Evolutionary conservation across 768 basidiomycete genomes (phyloP), one percentile per base, ranked within the genome.

Genomic region (Lentinula boryana): DNA sequence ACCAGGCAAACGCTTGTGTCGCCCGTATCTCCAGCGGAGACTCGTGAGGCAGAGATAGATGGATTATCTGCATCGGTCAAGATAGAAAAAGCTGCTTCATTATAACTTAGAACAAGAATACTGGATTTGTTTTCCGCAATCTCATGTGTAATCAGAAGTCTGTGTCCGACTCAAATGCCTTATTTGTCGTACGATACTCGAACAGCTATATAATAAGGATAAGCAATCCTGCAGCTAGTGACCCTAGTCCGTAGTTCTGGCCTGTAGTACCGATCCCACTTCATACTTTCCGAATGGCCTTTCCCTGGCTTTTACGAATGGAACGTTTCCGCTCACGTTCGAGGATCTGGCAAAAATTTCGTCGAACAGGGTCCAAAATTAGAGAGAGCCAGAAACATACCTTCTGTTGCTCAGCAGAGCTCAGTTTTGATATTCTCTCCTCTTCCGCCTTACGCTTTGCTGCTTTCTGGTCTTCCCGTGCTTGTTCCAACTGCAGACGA

Each of bases 391-490:
- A n/a, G 16, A 16, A 18, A 36, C 69, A 52, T 56, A 86, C 89
- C 84, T 93, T 94, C 77, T 87, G 85, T 76, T 93, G 92, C 66
- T 93, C 91, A 18, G 85, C 80, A 33, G 91, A 80, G 67, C 87
- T 88, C 59, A 94, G 80, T 68, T 84, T 86, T 36, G 88, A 77
- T 44, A 92, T 71, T 64, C 83, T 79, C 62, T 91, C 92, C 64
- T 92, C 81, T 70, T 91, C 89, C 2, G 83, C 84, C 69, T 79
- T 84, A 63, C 84, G 84, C 73, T 90, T 92, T 36, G 85, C 88
- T 5, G 84, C 82, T 58, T 84, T 83, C 72, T 85, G 89, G 58
- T 84, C 84, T 63, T 91, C 88, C 58, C 78, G 82, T 12, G 78
- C 80, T 75, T 87, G 74, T 31, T 67, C 68, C 50, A 73, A 56